phyloP scores from a whole-genome alignment of 2,329 filamentous ascomycete species.

The Fusarium avenaceum region DNA sequence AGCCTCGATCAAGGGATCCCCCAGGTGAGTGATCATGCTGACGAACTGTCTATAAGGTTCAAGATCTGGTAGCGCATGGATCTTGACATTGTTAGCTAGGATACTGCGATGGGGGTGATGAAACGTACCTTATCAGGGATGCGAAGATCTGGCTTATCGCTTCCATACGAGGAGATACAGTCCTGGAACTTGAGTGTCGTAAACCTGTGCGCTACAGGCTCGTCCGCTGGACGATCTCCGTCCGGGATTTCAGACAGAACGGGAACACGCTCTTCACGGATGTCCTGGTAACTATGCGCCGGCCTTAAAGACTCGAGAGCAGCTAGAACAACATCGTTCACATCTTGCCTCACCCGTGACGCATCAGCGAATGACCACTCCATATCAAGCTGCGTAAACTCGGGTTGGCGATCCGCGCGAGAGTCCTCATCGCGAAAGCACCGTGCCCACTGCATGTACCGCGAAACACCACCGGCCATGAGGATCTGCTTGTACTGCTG shows the following conservation, averaged over 20 bases:
- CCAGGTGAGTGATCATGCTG: slow-evolving; percentile 78
- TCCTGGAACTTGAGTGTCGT: slow-evolving; percentile 56
- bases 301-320: slow-evolving; percentile 50
- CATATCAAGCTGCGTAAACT: slow-evolving; percentile 94
- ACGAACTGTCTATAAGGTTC: slow-evolving; percentile 72
- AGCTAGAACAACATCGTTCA: slow-evolving; percentile 54
- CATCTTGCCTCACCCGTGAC: slow-evolving; percentile 51
- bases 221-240: slow-evolving; percentile 20
- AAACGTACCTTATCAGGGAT: slow-evolving; percentile 73
- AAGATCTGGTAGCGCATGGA: slow-evolving; percentile 73
- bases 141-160: slow-evolving; percentile 92
- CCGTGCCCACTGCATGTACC: slow-evolving; percentile 92
- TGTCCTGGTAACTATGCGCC: slow-evolving; percentile 74
- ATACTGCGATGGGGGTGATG: rapidly evolving
- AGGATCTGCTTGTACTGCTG: slow-evolving; percentile 99
- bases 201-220: slow-evolving; percentile 51
- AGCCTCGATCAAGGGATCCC: slow-evolving; percentile 79
- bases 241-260: slow-evolving; percentile 48
- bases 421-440: slow-evolving; percentile 97
- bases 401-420: slow-evolving; percentile 91
- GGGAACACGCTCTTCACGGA: slow-evolving; percentile 54
- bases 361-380: slow-evolving; percentile 89
- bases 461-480: slow-evolving; percentile 87
- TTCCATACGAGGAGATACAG: slow-evolving; percentile 83
- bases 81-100: slow-evolving; percentile 58